Percentiles rank a stretch among this genome's conserved stretches.
Evolutionary conservation across 106 monocot genomes (phyloP).

Genomic region (Dendrobium nobile): DNA sequence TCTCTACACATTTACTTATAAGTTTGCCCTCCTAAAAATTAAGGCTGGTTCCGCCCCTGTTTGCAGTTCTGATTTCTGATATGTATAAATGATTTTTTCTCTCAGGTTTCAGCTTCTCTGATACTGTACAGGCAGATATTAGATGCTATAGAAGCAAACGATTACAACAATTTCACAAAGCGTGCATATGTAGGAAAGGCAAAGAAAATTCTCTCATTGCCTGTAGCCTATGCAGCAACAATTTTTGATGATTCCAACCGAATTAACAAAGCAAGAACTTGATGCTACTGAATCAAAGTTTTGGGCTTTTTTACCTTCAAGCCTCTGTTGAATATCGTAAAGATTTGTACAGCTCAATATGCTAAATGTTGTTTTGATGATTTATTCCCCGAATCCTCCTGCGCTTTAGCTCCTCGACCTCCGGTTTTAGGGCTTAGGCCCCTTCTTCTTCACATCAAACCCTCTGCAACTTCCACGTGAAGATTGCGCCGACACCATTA

Average conservation of each 20-base stretch:
- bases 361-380: too few species aligned
- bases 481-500: too few species aligned
- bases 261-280: neutral
- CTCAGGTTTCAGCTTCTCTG: slow-evolving; percentile 50
- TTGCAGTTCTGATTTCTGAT: neutral
- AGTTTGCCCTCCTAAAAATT: too few species aligned
- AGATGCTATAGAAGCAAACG: slow-evolving; percentile 64
- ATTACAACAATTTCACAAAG: slow-evolving; percentile 62
- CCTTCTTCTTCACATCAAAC: too few species aligned
- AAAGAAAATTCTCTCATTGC: slow-evolving; percentile 43
- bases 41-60: too few species aligned
- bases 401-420: too few species aligned
- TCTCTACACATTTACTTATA: too few species aligned
- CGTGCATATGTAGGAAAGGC: slow-evolving; percentile 52
- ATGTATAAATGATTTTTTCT: neutral
- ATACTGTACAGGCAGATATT: slow-evolving; percentile 58
- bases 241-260: slow-evolving; percentile 11
- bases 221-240: slow-evolving; percentile 38
- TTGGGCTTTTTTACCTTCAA: neutral
- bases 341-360: neutral
- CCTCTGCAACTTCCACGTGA: too few species aligned
- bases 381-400: too few species aligned
- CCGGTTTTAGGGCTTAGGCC: too few species aligned
- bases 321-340: neutral
- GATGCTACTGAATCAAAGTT: neutral